Evolutionary conservation across 345 rosid genomes (phyloP).

Genomic region (Viola odorata): DNA sequence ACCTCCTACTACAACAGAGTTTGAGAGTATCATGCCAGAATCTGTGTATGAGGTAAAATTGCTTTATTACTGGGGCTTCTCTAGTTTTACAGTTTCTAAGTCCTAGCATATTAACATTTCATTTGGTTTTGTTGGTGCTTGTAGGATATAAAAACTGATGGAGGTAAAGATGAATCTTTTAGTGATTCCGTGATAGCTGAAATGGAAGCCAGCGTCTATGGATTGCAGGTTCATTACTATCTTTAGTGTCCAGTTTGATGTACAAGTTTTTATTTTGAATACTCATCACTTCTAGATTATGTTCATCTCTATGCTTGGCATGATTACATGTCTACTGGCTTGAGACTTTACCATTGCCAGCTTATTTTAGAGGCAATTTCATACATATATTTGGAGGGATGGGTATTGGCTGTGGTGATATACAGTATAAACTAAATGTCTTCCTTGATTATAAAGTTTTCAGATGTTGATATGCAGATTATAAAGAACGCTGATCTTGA

Average conservation of each 20-base stretch:
- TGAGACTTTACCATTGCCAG: not conserved
- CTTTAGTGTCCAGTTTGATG: not conserved
- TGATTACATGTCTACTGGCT: not conserved
- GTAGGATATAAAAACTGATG: slow-evolving; percentile 37
- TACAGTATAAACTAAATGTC: no score
- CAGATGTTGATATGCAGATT: slow-evolving; percentile 35
- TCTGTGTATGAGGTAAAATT: slow-evolving; percentile 28
- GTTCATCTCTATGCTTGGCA: not conserved
- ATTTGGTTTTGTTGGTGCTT: slow-evolving; percentile 1
- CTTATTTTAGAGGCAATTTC: no score
- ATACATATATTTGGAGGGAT: no score
- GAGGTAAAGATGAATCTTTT: slow-evolving; percentile 28
- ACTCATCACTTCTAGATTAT: not conserved
- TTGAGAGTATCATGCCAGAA: slow-evolving; percentile 13
- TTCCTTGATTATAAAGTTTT: slow-evolving; percentile 8
- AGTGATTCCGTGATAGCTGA: slow-evolving; percentile 51
- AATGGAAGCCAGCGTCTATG: slow-evolving; percentile 65
- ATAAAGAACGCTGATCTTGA: slow-evolving; percentile 63
- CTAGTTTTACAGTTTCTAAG: not conserved
- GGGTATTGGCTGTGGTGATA: no score
- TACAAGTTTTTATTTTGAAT: not conserved
- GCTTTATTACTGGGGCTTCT: not conserved
- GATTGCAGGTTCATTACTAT: slow-evolving; percentile 47
- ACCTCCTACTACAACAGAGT: slow-evolving; percentile 4
- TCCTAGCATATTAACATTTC: slow-evolving; percentile 2